phyloP scores from a whole-genome alignment of 768 basidiomycete species.

The Phylloporus rhodoxanthus region DNA sequence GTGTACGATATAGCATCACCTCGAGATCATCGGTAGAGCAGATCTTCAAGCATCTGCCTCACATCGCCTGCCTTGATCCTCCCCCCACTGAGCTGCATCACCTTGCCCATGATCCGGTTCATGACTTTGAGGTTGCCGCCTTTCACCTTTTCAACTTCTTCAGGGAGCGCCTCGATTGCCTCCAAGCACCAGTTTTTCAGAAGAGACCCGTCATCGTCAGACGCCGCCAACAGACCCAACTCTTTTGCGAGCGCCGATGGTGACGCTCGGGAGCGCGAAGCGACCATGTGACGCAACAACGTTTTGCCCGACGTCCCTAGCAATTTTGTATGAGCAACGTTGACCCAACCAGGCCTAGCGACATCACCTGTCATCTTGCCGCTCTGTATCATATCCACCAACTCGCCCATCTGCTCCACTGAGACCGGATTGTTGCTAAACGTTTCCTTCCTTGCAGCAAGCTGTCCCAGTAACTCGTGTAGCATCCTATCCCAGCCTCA shows the following conservation, averaged over 20 bases:
- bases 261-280: slow-evolving; percentile 33
- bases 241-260: slow-evolving; percentile 43
- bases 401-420: slow-evolving; percentile 58
- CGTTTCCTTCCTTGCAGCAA: slow-evolving; percentile 52
- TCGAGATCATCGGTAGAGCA: slow-evolving; percentile 29
- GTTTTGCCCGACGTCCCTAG: slow-evolving; percentile 74
- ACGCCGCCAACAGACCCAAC: slow-evolving; percentile 42
- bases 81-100: slow-evolving; percentile 78
- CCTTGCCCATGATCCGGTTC: slow-evolving; percentile 41
- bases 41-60: slow-evolving; percentile 42
- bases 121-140: slow-evolving; percentile 73
- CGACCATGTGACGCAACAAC: slow-evolving; percentile 67
- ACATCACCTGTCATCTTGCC: slow-evolving; percentile 64
- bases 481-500: slow-evolving; percentile 57
- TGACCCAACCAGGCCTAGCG: not conserved
- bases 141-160: slow-evolving; percentile 58
- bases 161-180: slow-evolving; percentile 62
- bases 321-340: not conserved
- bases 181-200: slow-evolving; percentile 51
- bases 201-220: slow-evolving; percentile 30
- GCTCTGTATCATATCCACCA: slow-evolving; percentile 69
- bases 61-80: slow-evolving; percentile 67
- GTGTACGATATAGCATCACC: not conserved
- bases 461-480: slow-evolving; percentile 79
- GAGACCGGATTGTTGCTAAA: slow-evolving; percentile 58